Conservation (phyloP, 148 eudicot genomes). For the Vaccinium macrocarpon region DNA sequence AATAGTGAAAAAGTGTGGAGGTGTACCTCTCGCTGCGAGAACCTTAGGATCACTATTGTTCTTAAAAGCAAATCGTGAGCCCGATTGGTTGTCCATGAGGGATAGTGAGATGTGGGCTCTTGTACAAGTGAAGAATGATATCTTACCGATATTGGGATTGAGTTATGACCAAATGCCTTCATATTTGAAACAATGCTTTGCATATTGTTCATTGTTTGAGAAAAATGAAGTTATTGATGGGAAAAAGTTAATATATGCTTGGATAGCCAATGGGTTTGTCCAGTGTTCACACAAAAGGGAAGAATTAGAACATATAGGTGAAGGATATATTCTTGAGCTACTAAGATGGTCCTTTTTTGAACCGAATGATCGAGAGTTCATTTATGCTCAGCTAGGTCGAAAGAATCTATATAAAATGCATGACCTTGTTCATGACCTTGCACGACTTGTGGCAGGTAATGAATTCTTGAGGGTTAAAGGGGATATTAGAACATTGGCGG, state of each 20-base stretch:
- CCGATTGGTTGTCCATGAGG: constrained; percentile 12
- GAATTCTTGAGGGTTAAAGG: neutral
- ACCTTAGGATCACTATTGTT: constrained; percentile 10
- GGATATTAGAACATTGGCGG: neutral
- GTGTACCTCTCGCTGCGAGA: constrained; percentile 18
- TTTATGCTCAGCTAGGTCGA: too few relatives aligned
- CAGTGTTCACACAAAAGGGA: neutral
- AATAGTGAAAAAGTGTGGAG: constrained; percentile 27
- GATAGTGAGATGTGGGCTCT: neutral
- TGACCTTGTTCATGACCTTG: constrained; percentile 9
- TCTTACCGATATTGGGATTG: neutral
- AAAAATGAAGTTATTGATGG: neutral
- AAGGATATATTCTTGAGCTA: neutral
- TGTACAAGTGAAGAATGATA: neutral
- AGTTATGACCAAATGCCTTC: neutral
- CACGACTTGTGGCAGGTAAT: neutral
- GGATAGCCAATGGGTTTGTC: neutral
- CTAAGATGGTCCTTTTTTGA: neutral
- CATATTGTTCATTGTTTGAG: neutral
- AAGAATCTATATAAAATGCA: neutral
- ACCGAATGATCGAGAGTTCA: too few relatives aligned
- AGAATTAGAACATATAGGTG: neutral
- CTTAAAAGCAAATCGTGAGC: neutral
- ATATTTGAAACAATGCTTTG: neutral
- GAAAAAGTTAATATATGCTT: neutral